phyloP scores from a whole-genome alignment of 495 filamentous ascomycete genomes.

The Aspergillus diversus region DNA sequence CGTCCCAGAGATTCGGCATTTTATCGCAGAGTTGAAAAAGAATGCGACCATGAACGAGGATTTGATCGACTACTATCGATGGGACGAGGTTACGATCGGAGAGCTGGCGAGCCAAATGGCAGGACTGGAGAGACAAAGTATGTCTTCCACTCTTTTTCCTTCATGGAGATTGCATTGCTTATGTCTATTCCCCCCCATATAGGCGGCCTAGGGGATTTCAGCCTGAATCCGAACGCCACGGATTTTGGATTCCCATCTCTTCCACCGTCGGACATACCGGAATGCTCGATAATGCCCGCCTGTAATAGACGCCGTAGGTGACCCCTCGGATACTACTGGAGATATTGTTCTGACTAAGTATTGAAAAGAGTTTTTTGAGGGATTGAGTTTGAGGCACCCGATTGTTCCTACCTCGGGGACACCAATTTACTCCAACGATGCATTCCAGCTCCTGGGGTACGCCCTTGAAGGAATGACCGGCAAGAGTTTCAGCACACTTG shows the following conservation, averaged over 20 bases:
- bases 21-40: constrained; percentile 12
- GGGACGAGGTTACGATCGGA: constrained; percentile 59
- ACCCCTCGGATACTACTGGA: background rate
- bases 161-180: background rate
- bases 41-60: constrained; percentile 26
- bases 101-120: constrained; percentile 56
- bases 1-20: constrained; percentile 54
- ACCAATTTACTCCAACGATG: constrained; percentile 63
- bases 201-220: constrained; percentile 29
- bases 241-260: constrained; percentile 42
- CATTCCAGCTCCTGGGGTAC: constrained; percentile 59
- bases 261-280: constrained; percentile 19
- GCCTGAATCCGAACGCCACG: constrained; percentile 10
- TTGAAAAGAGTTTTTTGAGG: constrained; percentile 54
- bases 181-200: background rate
- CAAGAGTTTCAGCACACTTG: constrained; percentile 14
- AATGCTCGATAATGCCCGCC: constrained; percentile 24
- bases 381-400: constrained; percentile 50
- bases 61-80: constrained; percentile 44
- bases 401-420: constrained; percentile 52
- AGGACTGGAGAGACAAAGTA: constrained; percentile 52
- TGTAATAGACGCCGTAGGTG: constrained; percentile 31
- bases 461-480: constrained; percentile 44
- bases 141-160: constrained; percentile 3
- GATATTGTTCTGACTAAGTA: constrained; percentile 6